Conservation (phyloP, 2,329 filamentous ascomycete genomes). For the Colletotrichum higginsianum region DNA sequence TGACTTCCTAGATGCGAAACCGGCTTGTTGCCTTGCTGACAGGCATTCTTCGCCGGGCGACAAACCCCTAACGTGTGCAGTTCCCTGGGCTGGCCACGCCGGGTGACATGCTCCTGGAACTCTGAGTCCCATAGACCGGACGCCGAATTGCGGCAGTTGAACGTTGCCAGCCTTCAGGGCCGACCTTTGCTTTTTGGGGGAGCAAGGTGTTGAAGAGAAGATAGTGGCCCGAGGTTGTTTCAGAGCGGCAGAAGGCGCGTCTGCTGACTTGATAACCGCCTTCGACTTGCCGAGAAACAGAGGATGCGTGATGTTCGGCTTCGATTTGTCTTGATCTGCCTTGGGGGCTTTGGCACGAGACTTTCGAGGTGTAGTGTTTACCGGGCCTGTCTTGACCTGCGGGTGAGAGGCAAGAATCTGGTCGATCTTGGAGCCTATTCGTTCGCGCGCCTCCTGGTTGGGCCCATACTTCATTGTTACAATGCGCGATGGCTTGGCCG, state of each 20-base stretch:
- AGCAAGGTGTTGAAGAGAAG: constrained; percentile 69
- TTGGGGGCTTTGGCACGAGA: constrained; percentile 46
- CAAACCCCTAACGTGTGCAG: constrained; percentile 73
- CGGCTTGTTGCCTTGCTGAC: not conserved
- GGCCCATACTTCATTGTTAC: constrained; percentile 28
- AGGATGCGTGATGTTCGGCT: constrained; percentile 56
- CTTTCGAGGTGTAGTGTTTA: constrained; percentile 48
- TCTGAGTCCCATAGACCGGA: constrained; percentile 64
- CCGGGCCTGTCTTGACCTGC: constrained; percentile 36
- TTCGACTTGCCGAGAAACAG: constrained; percentile 55
- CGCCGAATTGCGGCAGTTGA: constrained; percentile 61
- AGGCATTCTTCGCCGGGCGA: not conserved
- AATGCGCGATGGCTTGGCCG: constrained; percentile 23
- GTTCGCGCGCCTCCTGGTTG: constrained; percentile 59
- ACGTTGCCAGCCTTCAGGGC: constrained; percentile 50
- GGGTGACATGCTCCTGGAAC: constrained; percentile 77
- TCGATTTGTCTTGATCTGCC: constrained; percentile 45
- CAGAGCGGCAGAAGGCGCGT: constrained; percentile 2
- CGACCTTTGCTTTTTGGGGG: constrained; percentile 60
- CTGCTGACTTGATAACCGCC: constrained; percentile 44
- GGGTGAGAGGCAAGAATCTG: constrained; percentile 66
- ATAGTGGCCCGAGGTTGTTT: constrained; percentile 56
- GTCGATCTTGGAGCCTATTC: constrained; percentile 73
- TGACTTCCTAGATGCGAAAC: constrained; percentile 59
- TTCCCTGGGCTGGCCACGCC: constrained; percentile 79